These are phyloP conservation scores for Colletotrichum echinochloae DNA, from an alignment of 2,329 filamentous ascomycete genomes.

Conservation along the genomic window DNA sequence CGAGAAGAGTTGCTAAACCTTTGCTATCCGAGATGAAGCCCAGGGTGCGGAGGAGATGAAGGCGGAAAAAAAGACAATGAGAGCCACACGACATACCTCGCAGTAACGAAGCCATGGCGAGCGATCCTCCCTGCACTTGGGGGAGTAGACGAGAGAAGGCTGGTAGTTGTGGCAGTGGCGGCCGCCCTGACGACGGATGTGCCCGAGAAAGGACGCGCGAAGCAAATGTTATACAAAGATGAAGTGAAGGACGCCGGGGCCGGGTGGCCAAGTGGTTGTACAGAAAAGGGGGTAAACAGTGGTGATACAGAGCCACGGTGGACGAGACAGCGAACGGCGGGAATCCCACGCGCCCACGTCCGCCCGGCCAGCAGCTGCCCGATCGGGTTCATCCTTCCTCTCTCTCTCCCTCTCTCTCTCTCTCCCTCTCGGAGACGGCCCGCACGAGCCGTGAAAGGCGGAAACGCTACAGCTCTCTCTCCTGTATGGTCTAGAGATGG, in stretches of 20 bases:
- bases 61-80: background rate
- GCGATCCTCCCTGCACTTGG: slow-evolving; percentile 2
- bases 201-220: slow-evolving; percentile 20
- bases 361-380: slow-evolving; percentile 39
- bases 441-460: background rate
- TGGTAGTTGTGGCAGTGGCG: background rate
- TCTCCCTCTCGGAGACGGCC: slow-evolving; percentile 3
- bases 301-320: slow-evolving; percentile 19
- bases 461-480: background rate
- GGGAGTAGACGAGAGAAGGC: slow-evolving; percentile 12
- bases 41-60: background rate
- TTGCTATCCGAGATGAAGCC: slow-evolving; percentile 15
- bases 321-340: slow-evolving; percentile 12
- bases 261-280: background rate
- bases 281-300: slow-evolving; percentile 1
- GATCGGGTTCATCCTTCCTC: slow-evolving; percentile 34
- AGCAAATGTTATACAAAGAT: slow-evolving; percentile 28
- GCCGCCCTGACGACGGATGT: slow-evolving; percentile 7
- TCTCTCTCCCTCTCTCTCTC: background rate
- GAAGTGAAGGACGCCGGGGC: background rate
- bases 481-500: slow-evolving; percentile 9
- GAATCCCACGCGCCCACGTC: slow-evolving; percentile 26
- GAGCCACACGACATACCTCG: slow-evolving; percentile 14
- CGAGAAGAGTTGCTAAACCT: background rate
- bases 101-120: slow-evolving; percentile 18